These are phyloP conservation scores for Penicillium malachiteum DNA, from an alignment of 495 filamentous ascomycete genomes.

Conservation along the genomic window DNA sequence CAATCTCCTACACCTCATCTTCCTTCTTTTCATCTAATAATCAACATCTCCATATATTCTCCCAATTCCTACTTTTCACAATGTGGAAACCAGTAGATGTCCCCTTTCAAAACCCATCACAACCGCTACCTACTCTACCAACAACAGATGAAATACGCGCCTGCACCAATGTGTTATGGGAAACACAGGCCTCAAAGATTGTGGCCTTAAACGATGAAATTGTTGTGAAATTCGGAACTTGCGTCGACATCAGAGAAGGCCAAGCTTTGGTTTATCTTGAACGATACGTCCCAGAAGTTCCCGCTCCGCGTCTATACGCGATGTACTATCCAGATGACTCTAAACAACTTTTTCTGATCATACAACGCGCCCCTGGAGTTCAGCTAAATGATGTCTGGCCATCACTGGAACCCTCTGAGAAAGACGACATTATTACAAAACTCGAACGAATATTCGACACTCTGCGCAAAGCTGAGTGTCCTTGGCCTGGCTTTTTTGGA, in stretches of 20 bases:
- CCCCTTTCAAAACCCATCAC: constrained; percentile 23
- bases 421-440: constrained; percentile 24
- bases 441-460: constrained; percentile 19
- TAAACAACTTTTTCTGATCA: constrained; percentile 24
- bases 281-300: constrained; percentile 23
- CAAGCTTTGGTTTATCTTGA: constrained; percentile 29
- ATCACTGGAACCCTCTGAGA: constrained; percentile 24
- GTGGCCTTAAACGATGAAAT: constrained; percentile 26
- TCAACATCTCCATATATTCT: background rate
- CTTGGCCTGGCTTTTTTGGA: constrained; percentile 22
- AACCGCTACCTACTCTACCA: constrained; percentile 25
- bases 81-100: constrained; percentile 30
- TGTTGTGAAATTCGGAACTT: constrained; percentile 27
- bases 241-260: constrained; percentile 20
- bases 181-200: constrained; percentile 20
- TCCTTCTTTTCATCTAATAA: background rate
- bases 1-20: no score
- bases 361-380: constrained; percentile 25
- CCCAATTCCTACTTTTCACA: constrained; percentile 1
- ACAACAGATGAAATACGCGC: constrained; percentile 29
- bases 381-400: constrained; percentile 22
- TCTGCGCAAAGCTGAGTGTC: constrained; percentile 22
- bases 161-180: constrained; percentile 27
- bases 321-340: constrained; percentile 24
- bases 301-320: constrained; percentile 28